These are phyloP conservation scores for Zygoascus ofunaensis DNA, from an alignment of 805 yeast species.

Conservation along the genomic window DNA sequence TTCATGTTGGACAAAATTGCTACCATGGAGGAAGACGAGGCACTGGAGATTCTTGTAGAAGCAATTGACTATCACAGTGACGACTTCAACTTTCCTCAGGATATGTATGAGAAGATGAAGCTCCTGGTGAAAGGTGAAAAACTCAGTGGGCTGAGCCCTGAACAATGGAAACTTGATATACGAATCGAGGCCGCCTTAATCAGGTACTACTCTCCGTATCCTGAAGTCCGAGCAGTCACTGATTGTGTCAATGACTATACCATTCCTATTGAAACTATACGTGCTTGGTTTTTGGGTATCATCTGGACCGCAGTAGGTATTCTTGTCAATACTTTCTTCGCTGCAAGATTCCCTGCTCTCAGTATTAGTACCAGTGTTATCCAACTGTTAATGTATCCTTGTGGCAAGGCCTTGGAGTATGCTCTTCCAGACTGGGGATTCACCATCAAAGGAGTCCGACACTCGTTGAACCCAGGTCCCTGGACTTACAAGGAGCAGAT, in stretches of 20 bases:
- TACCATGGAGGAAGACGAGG: constrained; percentile 7
- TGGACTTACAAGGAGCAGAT: constrained; percentile 58
- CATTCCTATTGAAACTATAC: constrained; percentile 38
- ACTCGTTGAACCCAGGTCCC: constrained; percentile 48
- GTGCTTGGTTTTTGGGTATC: constrained; percentile 34
- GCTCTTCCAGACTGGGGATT: constrained; percentile 42
- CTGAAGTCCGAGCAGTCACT: constrained; percentile 49
- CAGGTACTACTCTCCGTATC: constrained; percentile 41
- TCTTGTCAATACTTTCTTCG: constrained; percentile 48
- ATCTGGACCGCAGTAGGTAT: constrained; percentile 44
- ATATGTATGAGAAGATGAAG: constrained; percentile 24
- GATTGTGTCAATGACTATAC: constrained; percentile 42
- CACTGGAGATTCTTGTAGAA: constrained; percentile 5
- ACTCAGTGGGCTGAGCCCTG: constrained; percentile 1
- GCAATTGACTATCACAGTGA: constrained; percentile 4
- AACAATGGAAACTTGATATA: constrained; percentile 8
- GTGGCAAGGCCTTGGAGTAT: constrained; percentile 37
- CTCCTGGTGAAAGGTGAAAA: constrained; percentile 18
- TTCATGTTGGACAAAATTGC: background rate
- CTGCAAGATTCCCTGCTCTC: constrained; percentile 46
- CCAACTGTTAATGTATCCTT: constrained; percentile 41
- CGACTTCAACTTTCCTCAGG: constrained; percentile 22
- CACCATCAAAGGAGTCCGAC: constrained; percentile 32
- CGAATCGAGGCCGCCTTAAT: constrained; percentile 38
- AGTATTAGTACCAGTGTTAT: constrained; percentile 34